These are phyloP conservation scores for Nannochloris sp. DNA, from an alignment of 139 green algal species.

Conservation along the genomic window DNA sequence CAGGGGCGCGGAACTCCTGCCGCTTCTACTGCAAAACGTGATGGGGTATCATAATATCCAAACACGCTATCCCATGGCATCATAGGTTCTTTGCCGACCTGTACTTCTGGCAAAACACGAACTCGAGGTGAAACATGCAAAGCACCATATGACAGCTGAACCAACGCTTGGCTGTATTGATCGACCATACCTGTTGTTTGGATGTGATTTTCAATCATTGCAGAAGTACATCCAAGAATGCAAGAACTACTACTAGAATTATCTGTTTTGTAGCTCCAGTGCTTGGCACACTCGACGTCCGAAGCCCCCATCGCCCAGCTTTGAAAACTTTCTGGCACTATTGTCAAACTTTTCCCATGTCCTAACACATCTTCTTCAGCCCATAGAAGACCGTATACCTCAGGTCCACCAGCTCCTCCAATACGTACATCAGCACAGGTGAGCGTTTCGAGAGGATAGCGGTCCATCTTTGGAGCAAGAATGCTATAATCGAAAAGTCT, in stretches of 20 bases:
- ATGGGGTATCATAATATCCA: not conserved
- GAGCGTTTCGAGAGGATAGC: not conserved
- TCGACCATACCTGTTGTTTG: constrained; percentile 17
- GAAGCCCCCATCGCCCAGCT: not conserved
- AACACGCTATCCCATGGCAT: not conserved
- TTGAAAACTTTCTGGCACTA: not conserved
- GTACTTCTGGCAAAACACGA: not conserved
- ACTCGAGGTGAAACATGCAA: not conserved
- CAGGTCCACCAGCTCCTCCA: not conserved
- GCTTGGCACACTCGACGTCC: not conserved
- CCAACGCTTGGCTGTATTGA: constrained; percentile 31
- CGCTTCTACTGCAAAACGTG: not conserved
- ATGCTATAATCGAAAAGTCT: constrained; percentile 54
- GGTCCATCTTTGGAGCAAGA: constrained; percentile 19
- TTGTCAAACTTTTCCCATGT: not conserved
- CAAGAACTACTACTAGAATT: not conserved
- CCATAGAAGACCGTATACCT: not conserved
- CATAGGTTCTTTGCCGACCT: not conserved
- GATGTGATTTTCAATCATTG: constrained; percentile 22
- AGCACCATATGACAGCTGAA: constrained; percentile 36
- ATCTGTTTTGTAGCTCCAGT: not conserved
- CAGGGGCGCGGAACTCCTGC: not conserved
- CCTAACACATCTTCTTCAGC: not conserved
- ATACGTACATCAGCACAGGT: not conserved
- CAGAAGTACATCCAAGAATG: constrained; percentile 33